Evolutionary conservation across 192 early-diverging fungal genomes (phyloP).

Genomic region (Coemansia sp.): DNA sequence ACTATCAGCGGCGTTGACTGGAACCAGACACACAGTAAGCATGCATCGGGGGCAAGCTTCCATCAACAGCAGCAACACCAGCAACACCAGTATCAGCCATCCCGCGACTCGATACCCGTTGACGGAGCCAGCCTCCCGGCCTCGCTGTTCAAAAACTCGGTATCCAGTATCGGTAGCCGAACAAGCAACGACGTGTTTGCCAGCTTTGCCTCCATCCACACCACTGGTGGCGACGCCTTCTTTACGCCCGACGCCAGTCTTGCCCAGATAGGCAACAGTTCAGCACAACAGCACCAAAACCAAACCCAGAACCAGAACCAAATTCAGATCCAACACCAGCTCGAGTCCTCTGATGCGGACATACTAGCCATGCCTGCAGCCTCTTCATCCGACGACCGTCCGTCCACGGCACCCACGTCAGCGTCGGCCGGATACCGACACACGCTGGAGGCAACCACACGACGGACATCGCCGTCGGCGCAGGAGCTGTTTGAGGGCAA

Average conservation of each 20-base stretch:
- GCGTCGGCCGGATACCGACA: slow-evolving; percentile 24
- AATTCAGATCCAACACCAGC: not conserved
- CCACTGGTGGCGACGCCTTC: slow-evolving; percentile 24
- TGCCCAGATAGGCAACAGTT: slow-evolving; percentile 19
- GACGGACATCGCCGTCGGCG: not conserved
- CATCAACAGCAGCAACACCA: not conserved
- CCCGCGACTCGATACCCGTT: not conserved
- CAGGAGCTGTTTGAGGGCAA: not conserved
- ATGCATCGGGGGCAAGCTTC: slow-evolving; percentile 10
- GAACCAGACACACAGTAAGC: slow-evolving; percentile 17
- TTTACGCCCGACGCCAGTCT: slow-evolving; percentile 51
- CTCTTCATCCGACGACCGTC: slow-evolving; percentile 17
- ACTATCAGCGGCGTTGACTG: slow-evolving; percentile 37
- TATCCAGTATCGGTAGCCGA: slow-evolving; percentile 21
- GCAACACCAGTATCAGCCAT: not conserved
- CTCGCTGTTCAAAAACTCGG: slow-evolving; percentile 36
- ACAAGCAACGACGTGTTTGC: slow-evolving; percentile 29
- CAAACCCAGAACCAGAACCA: not conserved
- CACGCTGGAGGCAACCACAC: slow-evolving; percentile 24
- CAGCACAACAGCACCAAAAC: not conserved
- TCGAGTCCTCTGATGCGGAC: not conserved
- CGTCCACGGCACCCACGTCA: slow-evolving; percentile 38
- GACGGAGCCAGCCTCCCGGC: slow-evolving; percentile 17
- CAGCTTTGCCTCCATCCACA: slow-evolving; percentile 32
- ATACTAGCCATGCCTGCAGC: not conserved